A percentile compares a stretch with the other conserved stretches of the same genome.
These are phyloP conservation scores for Agrocybe chaxingu DNA, from an alignment of 768 basidiomycete species.

Conservation along the genomic window DNA sequence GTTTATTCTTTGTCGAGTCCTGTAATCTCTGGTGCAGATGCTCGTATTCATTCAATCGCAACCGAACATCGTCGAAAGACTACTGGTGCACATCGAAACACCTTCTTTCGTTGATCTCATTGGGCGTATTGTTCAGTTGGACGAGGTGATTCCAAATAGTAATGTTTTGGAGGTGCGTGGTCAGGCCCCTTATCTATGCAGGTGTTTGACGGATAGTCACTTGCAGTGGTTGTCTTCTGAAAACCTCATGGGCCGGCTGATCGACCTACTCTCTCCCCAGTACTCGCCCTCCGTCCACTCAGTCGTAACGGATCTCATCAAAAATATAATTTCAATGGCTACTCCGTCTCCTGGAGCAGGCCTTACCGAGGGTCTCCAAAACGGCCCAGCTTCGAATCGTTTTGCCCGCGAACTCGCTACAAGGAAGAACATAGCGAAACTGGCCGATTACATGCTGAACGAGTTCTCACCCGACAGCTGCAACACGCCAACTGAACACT, in stretches of 20 bases:
- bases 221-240: constrained; percentile 84
- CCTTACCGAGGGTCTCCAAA: constrained; percentile 66
- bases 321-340: constrained; percentile 92
- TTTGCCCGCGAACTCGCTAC: constrained; percentile 88
- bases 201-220: constrained; percentile 4
- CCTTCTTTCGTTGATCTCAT: constrained; percentile 91
- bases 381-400: constrained; percentile 75
- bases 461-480: constrained; percentile 41
- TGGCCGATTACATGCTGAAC: constrained; percentile 75
- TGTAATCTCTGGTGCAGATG: constrained; percentile 59
- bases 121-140: constrained; percentile 84
- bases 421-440: constrained; percentile 61
- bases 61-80: constrained; percentile 74
- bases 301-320: constrained; percentile 87
- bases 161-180: constrained; percentile 84
- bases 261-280: constrained; percentile 78
- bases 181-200: constrained; percentile 19
- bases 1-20: constrained; percentile 18
- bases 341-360: constrained; percentile 80
- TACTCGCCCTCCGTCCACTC: constrained; percentile 75
- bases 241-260: constrained; percentile 75
- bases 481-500: constrained; percentile 17
- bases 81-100: constrained; percentile 83
- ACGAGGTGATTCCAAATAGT: constrained; percentile 76
- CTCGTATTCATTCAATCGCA: constrained; percentile 86